phyloP scores from a whole-genome alignment of 345 rosid genomes.

The Cardamine resedifolia region DNA sequence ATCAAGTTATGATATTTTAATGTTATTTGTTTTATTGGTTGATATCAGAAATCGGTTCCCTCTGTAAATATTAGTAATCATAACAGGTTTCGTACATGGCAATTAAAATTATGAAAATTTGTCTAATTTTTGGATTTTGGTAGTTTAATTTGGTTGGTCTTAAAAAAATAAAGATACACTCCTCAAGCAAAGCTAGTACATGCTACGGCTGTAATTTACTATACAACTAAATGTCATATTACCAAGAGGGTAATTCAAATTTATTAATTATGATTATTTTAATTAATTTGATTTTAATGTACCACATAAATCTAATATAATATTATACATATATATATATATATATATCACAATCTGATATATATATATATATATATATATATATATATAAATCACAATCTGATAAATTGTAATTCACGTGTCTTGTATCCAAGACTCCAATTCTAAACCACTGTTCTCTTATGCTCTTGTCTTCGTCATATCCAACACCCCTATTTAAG shows the following conservation, averaged over 20 bases:
- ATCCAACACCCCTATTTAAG: constrained; percentile 69
- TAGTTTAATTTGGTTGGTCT: constrained; percentile 7
- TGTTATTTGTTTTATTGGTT: constrained; percentile 10
- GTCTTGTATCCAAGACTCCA: constrained; percentile 27
- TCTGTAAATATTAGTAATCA: neutral
- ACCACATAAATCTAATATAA: neutral
- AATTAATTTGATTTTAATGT: neutral
- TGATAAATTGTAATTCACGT: constrained; percentile 31
- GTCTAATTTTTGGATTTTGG: neutral
- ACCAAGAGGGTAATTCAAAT: neutral
- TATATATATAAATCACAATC: constrained; percentile 13
- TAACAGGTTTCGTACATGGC: neutral
- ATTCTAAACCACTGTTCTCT: constrained; percentile 49
- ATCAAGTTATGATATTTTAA: neutral
- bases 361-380: neutral
- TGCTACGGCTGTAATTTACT: neutral
- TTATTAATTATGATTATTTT: neutral
- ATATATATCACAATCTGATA: constrained; percentile 24
- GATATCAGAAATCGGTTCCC: neutral
- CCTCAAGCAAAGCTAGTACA: neutral
- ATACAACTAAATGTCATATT: neutral
- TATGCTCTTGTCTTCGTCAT: constrained; percentile 73
- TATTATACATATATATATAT: neutral
- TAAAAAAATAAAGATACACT: neutral
- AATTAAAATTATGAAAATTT: neutral